Evolutionary conservation across 306 rosid genomes (phyloP).

Genomic region (Biancaea sappan): DNA sequence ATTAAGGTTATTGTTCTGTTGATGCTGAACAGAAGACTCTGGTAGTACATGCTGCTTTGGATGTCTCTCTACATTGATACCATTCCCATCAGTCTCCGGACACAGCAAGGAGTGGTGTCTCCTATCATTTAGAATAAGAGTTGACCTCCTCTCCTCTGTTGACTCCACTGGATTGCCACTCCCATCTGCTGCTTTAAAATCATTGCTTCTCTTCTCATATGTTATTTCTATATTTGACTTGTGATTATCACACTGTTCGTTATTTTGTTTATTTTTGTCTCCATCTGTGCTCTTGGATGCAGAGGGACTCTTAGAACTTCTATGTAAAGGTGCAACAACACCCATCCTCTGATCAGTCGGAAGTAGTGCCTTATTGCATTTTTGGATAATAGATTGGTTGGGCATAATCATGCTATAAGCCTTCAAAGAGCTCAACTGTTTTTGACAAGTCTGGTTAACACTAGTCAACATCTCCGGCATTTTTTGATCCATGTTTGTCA

Average conservation of each 20-base stretch:
- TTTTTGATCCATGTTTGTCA: conserved; percentile 29
- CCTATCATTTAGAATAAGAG: conserved; percentile 45
- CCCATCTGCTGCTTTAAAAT: conserved; percentile 36
- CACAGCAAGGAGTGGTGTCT: conserved; percentile 37
- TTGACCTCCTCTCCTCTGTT: conserved; percentile 38
- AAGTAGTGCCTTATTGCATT: conserved; percentile 37
- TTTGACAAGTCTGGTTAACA: conserved; percentile 32
- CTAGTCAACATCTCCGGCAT: conserved; percentile 27
- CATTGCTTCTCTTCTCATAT: conserved; percentile 34
- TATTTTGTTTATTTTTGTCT: conserved; percentile 37
- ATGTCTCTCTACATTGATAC: conserved; percentile 34
- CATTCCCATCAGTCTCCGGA: conserved; percentile 40
- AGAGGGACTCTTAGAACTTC: conserved; percentile 40
- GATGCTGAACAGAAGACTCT: conserved; percentile 39
- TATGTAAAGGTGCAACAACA: conserved; percentile 41
- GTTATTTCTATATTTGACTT: conserved; percentile 34
- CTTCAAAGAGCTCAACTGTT: conserved; percentile 55
- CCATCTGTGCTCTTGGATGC: conserved; percentile 30
- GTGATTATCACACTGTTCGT: conserved; percentile 36
- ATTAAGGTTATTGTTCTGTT: conserved; percentile 35
- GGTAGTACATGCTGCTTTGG: conserved; percentile 25
- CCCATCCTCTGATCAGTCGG: conserved; percentile 38
- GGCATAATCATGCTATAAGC: conserved; percentile 56
- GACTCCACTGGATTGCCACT: conserved; percentile 33
- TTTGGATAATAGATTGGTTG: conserved; percentile 39